Conservation (phyloP, 2,329 filamentous ascomycete genomes). For the Microcera coccophila region DNA sequence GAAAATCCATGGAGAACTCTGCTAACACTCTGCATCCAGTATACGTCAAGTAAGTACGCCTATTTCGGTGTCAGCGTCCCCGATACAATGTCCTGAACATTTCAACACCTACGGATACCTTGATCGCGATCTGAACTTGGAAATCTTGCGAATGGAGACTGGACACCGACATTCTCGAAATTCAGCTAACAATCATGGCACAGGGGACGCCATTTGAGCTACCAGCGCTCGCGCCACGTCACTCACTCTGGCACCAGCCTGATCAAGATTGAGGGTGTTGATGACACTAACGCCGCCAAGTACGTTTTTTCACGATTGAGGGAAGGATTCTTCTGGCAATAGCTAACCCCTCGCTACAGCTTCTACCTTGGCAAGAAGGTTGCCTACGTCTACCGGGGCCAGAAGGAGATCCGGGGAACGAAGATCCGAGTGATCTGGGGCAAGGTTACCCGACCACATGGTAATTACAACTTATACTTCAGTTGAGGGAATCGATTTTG, state of each 20-base stretch:
- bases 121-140: slow-evolving; percentile 20
- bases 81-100: slow-evolving; percentile 5
- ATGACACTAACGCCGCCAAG: slow-evolving; percentile 83
- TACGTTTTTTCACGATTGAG: slow-evolving; percentile 46
- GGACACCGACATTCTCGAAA: slow-evolving; percentile 20
- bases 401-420: slow-evolving; percentile 91
- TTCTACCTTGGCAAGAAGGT: slow-evolving; percentile 99
- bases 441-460: slow-evolving; percentile 94
- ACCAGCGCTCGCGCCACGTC: slow-evolving; percentile 91
- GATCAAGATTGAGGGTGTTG: slow-evolving; percentile 98
- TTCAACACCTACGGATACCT: slow-evolving; percentile 12
- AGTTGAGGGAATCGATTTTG: not conserved
- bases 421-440: slow-evolving; percentile 99
- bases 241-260: slow-evolving; percentile 87
- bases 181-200: slow-evolving; percentile 29
- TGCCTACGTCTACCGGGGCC: slow-evolving; percentile 96
- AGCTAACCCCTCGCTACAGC: slow-evolving; percentile 38
- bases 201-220: slow-evolving; percentile 97
- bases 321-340: slow-evolving; percentile 2
- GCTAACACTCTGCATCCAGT: slow-evolving; percentile 54
- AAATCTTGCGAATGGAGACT: slow-evolving; percentile 22
- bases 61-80: not conserved
- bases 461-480: slow-evolving; percentile 50
- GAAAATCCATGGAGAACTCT: slow-evolving; percentile 14
- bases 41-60: slow-evolving; percentile 78